A percentile compares a stretch with the other conserved stretches of the same genome.
phyloP scores from a whole-genome alignment of 768 basidiomycete genomes.

The Fomitopsis pulvina region DNA sequence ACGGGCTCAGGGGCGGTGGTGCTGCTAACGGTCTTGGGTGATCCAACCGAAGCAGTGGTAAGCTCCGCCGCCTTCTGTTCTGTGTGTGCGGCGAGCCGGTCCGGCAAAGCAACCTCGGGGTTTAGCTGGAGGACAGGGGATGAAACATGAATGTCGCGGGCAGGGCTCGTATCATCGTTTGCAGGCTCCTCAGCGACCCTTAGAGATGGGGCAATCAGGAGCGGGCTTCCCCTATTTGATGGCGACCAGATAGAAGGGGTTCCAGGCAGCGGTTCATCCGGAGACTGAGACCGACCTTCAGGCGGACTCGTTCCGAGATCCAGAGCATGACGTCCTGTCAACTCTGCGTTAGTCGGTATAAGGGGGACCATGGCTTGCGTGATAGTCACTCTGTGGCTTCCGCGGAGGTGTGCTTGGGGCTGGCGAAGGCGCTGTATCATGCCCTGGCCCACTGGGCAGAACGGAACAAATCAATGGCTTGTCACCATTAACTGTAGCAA shows the following conservation, averaged over 20 bases:
- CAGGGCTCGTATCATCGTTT: neutral
- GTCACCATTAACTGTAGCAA: neutral
- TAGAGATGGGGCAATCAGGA: neutral
- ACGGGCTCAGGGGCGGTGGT: neutral
- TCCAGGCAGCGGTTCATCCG: neutral
- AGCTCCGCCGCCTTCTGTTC: neutral
- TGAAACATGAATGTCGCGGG: neutral
- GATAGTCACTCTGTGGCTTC: neutral
- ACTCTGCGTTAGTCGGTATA: neutral
- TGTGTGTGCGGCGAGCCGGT: neutral
- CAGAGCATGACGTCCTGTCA: neutral
- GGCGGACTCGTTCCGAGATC: neutral
- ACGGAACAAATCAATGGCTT: neutral
- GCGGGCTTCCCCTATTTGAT: constrained; percentile 8
- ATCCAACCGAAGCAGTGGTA: neutral
- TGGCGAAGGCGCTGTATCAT: neutral
- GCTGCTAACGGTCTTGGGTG: neutral
- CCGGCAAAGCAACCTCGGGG: neutral
- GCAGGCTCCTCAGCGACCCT: neutral
- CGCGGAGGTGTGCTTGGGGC: neutral
- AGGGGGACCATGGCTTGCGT: neutral
- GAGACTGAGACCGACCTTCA: neutral
- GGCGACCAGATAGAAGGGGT: constrained; percentile 16
- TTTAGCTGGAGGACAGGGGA: neutral
- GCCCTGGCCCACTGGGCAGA: neutral